Evolutionary conservation across 768 basidiomycete genomes (phyloP), one percentile per base, ranked within the genome.

Genomic region (Rhodotorula toruloides): DNA sequence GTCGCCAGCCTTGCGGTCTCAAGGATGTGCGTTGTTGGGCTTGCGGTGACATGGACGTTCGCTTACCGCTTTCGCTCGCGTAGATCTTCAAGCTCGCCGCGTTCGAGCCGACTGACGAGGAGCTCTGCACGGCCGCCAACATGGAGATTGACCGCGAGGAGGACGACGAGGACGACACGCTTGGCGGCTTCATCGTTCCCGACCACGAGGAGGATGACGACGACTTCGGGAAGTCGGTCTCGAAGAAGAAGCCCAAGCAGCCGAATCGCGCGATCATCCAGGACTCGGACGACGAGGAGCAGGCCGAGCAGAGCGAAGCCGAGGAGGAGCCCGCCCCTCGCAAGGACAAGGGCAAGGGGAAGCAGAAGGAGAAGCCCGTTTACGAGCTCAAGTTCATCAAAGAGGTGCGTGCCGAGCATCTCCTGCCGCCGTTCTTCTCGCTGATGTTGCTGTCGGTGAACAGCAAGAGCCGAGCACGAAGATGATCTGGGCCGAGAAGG

Each of bases 61-160:
- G 42, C 27, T 34, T 9, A 34, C 43, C 17, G 5, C 19, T 16
- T 21, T 10, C 25, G 19, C 0, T 10, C 37, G 9, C 58, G 47
- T 34, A 78, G 59, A 54, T 87, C 2, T 90, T 87, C 77, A 70
- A 77, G 8, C 82, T 83, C 13, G 74, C 74, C 2, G 85, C 84
- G 0, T 89, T 90, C 74, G 83, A 86, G 68, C 84, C 86, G 9
- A 79, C 81, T 11, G 81, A 84, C 6, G 82, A 84, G 43, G 86
- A 88, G 61, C 72, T 88, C 14, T 76, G 61, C 32, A 29, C 76
- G 21, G 59, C 32, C 37, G 63, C 55, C 34, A 72, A 48, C 62
- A 61, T 29, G 65, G 44, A 52, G 19, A 50, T 56, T 37, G 59
- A 54, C 17, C 54, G 43, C 36, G 55, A 72, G 25, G 68, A 65